These are phyloP conservation scores for Blastocystis sp. DNA, from an alignment of 352 stramenopile species.

Conservation along the genomic window DNA sequence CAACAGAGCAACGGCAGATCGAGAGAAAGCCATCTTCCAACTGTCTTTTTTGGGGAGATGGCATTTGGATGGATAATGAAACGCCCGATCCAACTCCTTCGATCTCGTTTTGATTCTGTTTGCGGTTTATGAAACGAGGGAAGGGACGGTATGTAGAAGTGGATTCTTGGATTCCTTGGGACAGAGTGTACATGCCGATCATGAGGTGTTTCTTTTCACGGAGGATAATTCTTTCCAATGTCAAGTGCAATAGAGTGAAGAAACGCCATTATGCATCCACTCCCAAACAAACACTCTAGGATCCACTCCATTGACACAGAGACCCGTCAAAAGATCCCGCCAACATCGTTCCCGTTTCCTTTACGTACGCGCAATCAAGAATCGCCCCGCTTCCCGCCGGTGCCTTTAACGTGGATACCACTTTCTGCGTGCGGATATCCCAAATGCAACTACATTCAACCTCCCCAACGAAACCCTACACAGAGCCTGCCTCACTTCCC, in stretches of 20 bases:
- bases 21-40: too few species aligned
- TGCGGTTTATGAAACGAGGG: too few species aligned
- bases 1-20: too few species aligned
- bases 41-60: neutral
- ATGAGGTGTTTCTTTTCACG: too few species aligned
- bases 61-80: neutral
- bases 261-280: neutral
- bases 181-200: too few species aligned
- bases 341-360: slow-evolving; percentile 11
- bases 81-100: neutral
- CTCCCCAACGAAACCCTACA: neutral
- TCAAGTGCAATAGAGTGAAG: neutral
- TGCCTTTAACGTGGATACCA: neutral
- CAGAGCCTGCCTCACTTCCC: slow-evolving; percentile 3
- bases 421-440: slow-evolving; percentile 26
- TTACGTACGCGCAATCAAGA: neutral
- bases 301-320: neutral
- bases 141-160: too few species aligned
- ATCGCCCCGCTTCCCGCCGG: neutral
- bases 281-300: neutral
- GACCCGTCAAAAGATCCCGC: neutral
- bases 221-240: too few species aligned
- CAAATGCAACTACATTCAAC: slow-evolving; percentile 17
- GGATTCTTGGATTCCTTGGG: too few species aligned
- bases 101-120: too few species aligned